These are phyloP conservation scores for Mycosarcoma maydis DNA, from an alignment of 1,284 basidiomycete species.

Conservation along the genomic window DNA sequence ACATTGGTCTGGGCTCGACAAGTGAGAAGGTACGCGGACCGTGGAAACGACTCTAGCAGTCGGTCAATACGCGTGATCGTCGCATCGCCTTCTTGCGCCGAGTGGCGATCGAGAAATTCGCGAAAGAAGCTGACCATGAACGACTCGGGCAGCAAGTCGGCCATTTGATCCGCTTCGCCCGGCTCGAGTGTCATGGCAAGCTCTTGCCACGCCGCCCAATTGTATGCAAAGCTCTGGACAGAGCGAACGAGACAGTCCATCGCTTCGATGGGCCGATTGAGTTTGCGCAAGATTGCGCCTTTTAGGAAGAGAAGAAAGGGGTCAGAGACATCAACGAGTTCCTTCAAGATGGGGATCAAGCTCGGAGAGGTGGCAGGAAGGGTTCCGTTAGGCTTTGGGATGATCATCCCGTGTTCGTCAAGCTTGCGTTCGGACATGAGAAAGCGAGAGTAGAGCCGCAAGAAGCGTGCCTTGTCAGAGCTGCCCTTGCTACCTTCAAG, in stretches of 20 bases:
- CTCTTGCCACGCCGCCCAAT: constrained; percentile 87
- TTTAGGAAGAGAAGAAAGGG: constrained; percentile 64
- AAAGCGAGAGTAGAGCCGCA: constrained; percentile 83
- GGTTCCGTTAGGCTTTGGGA: constrained; percentile 44
- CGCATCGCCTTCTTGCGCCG: constrained; percentile 69
- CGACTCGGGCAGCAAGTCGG: constrained; percentile 77
- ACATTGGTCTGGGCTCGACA: constrained; percentile 56
- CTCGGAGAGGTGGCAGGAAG: constrained; percentile 40
- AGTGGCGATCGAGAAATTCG: constrained; percentile 85
- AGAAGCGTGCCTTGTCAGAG: constrained; percentile 75
- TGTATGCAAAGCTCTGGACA: constrained; percentile 85
- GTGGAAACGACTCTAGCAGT: constrained; percentile 82
- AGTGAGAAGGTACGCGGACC: constrained; percentile 82
- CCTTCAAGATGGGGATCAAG: constrained; percentile 53
- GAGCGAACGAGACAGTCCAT: constrained; percentile 83
- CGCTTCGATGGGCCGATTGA: constrained; percentile 72
- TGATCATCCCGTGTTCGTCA: constrained; percentile 52
- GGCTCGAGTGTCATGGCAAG: constrained; percentile 60
- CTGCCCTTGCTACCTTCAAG: constrained; percentile 40
- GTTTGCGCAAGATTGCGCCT: constrained; percentile 62
- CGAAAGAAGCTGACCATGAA: constrained; percentile 84
- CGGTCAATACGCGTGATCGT: constrained; percentile 57
- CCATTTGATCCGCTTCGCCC: constrained; percentile 49
- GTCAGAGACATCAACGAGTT: constrained; percentile 56
- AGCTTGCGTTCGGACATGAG: constrained; percentile 69